Conservation (phyloP, 2,329 filamentous ascomycete species). For the Botrytis porri region DNA sequence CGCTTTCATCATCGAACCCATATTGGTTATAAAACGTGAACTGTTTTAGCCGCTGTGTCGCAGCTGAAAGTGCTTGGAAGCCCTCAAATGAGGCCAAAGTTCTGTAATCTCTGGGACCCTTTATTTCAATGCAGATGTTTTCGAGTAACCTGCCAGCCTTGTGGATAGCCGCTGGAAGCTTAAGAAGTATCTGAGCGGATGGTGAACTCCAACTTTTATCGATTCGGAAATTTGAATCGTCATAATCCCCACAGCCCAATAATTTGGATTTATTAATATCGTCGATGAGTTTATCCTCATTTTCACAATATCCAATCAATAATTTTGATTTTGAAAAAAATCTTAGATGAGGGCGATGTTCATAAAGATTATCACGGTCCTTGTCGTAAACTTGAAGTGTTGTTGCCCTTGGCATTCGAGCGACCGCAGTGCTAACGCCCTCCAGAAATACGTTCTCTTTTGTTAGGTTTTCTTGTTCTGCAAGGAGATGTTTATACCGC, state of each 20-base stretch:
- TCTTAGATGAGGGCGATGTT: not conserved
- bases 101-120: not conserved
- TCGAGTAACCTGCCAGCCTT: not conserved
- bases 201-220: not conserved
- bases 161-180: not conserved
- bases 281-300: not conserved
- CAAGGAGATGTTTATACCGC: not conserved
- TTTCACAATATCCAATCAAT: not conserved
- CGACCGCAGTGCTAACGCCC: not conserved
- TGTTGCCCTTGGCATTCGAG: not conserved
- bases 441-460: not conserved
- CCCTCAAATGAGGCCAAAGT: not conserved
- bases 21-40: not conserved
- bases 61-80: not conserved
- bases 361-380: not conserved
- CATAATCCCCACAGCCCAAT: not conserved
- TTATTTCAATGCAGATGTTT: not conserved
- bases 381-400: not conserved
- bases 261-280: not conserved
- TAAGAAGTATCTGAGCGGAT: not conserved
- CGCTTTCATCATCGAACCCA: not conserved
- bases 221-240: not conserved
- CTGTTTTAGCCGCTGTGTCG: not conserved
- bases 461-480: not conserved
- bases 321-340: not conserved